Conservation (phyloP, 2,329 filamentous ascomycete species). For the Tothia fuscella region DNA sequence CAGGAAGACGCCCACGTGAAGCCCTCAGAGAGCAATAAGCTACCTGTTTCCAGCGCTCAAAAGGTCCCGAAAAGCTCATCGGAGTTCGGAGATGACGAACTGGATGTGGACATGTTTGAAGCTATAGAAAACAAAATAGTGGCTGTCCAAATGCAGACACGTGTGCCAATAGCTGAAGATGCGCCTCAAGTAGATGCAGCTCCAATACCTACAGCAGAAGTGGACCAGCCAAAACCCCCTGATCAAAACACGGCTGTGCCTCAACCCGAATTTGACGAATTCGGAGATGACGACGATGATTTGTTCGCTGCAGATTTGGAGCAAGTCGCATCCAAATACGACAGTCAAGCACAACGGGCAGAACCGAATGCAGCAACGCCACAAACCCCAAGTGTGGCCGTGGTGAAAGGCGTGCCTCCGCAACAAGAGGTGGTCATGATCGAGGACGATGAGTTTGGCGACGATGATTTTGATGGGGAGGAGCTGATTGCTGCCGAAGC, state of each 20-base stretch:
- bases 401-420: conserved; percentile 14
- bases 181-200: background rate
- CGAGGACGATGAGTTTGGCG: conserved; percentile 62
- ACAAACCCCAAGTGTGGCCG: background rate
- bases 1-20: conserved; percentile 3
- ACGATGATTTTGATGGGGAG: conserved; percentile 60
- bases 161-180: background rate
- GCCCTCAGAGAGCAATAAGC: background rate
- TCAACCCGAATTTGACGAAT: conserved; percentile 28
- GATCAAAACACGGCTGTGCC: background rate
- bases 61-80: conserved; percentile 7
- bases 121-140: background rate
- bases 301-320: conserved; percentile 46
- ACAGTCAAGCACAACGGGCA: conserved; percentile 1
- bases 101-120: conserved; percentile 13
- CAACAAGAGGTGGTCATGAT: conserved; percentile 30
- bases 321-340: conserved; percentile 36
- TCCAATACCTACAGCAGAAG: background rate
- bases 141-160: background rate
- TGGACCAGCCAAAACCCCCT: background rate
- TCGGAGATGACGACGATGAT: conserved; percentile 33
- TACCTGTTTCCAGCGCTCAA: conserved; percentile 1
- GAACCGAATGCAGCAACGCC: background rate
- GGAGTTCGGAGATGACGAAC: conserved; percentile 15
- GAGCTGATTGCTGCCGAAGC: conserved; percentile 53